phyloP scores from a whole-genome alignment of 2,329 filamentous ascomycete genomes.

The Beauveria sp. region DNA sequence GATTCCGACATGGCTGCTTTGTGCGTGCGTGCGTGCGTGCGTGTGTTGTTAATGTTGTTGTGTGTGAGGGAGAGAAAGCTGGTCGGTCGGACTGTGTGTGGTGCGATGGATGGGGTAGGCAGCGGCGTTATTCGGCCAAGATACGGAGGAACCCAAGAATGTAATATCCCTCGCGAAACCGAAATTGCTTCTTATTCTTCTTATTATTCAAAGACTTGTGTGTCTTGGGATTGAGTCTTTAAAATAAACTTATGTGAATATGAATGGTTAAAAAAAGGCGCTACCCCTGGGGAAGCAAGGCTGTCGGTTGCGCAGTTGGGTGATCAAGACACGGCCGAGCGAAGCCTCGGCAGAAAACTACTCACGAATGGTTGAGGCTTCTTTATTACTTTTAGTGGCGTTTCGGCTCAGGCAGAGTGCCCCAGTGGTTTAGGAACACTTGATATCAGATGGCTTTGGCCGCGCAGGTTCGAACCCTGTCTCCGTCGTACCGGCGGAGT shows the following conservation, averaged over 20 bases:
- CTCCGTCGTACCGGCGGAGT: constrained; percentile 3
- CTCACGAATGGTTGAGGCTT: background rate
- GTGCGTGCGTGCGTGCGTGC: background rate
- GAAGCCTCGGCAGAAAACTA: background rate
- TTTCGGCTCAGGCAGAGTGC: background rate
- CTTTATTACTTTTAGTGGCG: too few species aligned
- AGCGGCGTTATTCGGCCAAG: background rate
- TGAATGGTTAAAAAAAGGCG: background rate
- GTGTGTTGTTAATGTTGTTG: background rate
- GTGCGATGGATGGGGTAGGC: background rate
- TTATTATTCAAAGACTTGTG: too few species aligned
- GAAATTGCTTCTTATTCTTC: too few species aligned
- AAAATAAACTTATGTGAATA: background rate
- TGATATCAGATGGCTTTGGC: background rate
- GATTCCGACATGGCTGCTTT: background rate
- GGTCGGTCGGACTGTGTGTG: background rate
- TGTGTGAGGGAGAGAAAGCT: background rate
- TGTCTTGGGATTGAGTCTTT: background rate
- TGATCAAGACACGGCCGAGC: background rate
- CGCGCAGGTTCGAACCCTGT: constrained; percentile 8
- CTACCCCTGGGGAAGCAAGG: background rate
- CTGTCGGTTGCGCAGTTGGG: background rate
- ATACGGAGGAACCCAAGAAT: background rate
- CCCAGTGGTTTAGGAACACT: background rate
- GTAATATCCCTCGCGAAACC: background rate